These are phyloP conservation scores for Aegilops umbellulata DNA, from an alignment of 176 grass and related monocot species.

Conservation along the genomic window DNA sequence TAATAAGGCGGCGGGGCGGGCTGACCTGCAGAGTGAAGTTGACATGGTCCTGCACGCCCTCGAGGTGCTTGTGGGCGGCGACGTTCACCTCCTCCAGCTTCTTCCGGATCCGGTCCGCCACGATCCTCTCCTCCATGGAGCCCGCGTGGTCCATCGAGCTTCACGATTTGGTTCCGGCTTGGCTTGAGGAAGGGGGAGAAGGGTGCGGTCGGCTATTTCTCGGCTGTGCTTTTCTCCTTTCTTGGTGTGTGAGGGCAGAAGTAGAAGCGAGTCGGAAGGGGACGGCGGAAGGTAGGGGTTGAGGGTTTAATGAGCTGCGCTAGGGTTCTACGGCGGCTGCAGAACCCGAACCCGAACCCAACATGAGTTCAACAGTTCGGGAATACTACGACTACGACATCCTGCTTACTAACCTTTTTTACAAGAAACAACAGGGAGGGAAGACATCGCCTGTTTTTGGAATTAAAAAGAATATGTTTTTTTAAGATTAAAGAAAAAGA, in stretches of 20 bases:
- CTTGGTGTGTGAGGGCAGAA: neutral
- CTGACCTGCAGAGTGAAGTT: constrained; percentile 90
- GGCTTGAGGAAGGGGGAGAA: neutral
- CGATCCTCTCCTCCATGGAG: constrained; percentile 66
- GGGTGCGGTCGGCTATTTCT: neutral
- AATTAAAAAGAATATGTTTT: too few relatives aligned
- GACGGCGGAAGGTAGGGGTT: neutral
- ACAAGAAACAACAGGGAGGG: too few relatives aligned
- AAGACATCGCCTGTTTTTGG: too few relatives aligned
- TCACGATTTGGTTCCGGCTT: neutral
- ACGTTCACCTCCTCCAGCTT: constrained; percentile 88
- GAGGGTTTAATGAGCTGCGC: constrained; percentile 13
- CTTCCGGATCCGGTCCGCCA: constrained; percentile 58
- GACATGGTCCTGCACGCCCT: constrained; percentile 83
- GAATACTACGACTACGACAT: too few relatives aligned
- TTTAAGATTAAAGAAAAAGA: too few relatives aligned
- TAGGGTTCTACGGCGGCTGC: constrained; percentile 4
- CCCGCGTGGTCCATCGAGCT: constrained; percentile 46
- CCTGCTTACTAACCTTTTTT: too few relatives aligned
- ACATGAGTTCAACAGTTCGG: too few relatives aligned
- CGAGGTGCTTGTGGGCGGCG: constrained; percentile 67
- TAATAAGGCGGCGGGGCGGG: neutral
- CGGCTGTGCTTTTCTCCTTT: constrained; percentile 3
- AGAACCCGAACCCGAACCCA: too few relatives aligned
- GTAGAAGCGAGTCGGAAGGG: too few relatives aligned